Evolutionary conservation across 352 stramenopile species (phyloP).

Genomic region (Phytopythium sindhum): DNA sequence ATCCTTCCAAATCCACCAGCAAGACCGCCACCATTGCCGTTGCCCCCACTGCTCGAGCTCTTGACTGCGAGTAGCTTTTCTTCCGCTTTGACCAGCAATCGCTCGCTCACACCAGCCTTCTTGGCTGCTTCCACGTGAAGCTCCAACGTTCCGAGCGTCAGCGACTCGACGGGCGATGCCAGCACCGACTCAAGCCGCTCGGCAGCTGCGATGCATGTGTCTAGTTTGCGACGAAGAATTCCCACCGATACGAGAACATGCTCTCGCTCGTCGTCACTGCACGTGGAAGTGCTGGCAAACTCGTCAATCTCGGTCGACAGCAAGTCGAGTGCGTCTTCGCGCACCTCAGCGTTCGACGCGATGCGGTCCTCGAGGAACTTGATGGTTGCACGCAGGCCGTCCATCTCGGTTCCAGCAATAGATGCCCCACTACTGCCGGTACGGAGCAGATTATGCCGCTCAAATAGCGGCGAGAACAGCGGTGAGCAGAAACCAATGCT

Average conservation of each 20-base stretch:
- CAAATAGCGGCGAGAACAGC: constrained; percentile 45
- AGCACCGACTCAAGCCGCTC: constrained; percentile 46
- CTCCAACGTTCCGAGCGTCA: constrained; percentile 49
- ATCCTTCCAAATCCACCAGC: background rate
- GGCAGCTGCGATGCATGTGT: constrained; percentile 42
- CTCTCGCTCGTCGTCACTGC: constrained; percentile 27
- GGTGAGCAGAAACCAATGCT: constrained; percentile 52
- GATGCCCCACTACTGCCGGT: constrained; percentile 13
- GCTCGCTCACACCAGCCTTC: constrained; percentile 55
- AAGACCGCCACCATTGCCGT: background rate
- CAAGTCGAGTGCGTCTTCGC: constrained; percentile 54
- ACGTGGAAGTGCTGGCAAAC: constrained; percentile 26
- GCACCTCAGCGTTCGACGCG: constrained; percentile 47
- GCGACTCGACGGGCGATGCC: constrained; percentile 33
- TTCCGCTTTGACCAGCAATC: constrained; percentile 56
- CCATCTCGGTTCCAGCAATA: constrained; percentile 12
- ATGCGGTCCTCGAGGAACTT: constrained; percentile 54
- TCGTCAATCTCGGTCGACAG: constrained; percentile 49
- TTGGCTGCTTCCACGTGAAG: constrained; percentile 53
- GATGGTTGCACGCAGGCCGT: constrained; percentile 51
- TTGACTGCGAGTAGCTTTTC: constrained; percentile 38
- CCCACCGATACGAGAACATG: constrained; percentile 38
- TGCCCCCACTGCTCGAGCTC: background rate
- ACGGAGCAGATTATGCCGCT: constrained; percentile 32
- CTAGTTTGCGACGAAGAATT: constrained; percentile 43